Evolutionary conservation across 2,329 filamentous ascomycete genomes (phyloP).

Genomic region (Neospermospora avenae): DNA sequence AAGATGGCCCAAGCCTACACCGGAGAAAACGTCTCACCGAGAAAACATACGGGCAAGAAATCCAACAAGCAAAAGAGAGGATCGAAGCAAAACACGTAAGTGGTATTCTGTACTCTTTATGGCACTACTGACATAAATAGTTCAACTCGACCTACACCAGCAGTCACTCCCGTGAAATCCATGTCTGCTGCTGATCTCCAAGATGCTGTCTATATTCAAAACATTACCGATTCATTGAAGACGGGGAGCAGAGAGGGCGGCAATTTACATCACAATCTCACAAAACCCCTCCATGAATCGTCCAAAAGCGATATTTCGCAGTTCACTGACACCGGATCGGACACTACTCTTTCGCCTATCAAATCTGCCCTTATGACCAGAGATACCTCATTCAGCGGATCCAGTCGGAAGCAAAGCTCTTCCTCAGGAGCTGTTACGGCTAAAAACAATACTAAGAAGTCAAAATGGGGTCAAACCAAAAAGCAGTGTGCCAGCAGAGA

Average conservation of each 20-base stretch:
- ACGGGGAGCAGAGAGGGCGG: neutral
- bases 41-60: neutral
- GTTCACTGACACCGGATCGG: constrained; percentile 5
- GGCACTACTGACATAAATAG: neutral
- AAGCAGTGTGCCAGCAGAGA: neutral
- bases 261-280: neutral
- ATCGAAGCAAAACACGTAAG: constrained; percentile 14
- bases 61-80: constrained; percentile 7
- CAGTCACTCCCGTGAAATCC: neutral
- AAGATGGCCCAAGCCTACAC: neutral
- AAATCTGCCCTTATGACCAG: neutral
- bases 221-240: neutral
- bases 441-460: neutral
- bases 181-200: neutral
- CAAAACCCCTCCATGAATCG: neutral
- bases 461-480: neutral
- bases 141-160: constrained; percentile 2
- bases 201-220: neutral
- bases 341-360: constrained; percentile 1
- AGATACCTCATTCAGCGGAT: constrained; percentile 13
- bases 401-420: constrained; percentile 14
- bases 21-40: neutral
- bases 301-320: constrained; percentile 8
- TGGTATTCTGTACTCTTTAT: too few species aligned
- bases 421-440: neutral